phyloP scores from a whole-genome alignment of 345 rosid genomes.

The Sonneratia alba region DNA sequence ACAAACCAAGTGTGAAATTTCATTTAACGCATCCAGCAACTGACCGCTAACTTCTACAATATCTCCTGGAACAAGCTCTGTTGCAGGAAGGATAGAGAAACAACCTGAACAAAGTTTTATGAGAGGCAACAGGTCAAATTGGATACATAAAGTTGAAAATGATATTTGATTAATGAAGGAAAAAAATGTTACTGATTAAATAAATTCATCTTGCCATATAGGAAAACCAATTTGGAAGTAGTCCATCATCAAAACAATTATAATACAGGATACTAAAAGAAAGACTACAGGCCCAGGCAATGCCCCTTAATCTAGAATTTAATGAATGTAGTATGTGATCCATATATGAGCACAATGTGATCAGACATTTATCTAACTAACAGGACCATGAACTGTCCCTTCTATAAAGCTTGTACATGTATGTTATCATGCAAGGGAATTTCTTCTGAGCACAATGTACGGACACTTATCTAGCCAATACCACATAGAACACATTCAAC shows the following conservation, averaged over 20 bases:
- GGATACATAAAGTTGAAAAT: background rate
- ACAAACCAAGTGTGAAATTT: background rate
- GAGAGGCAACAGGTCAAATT: background rate
- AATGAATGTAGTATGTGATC: background rate
- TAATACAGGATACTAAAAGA: background rate
- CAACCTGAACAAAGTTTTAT: conserved; percentile 51
- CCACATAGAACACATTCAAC: background rate
- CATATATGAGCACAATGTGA: background rate
- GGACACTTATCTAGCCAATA: no score
- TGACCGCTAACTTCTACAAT: conserved; percentile 88
- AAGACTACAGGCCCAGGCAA: background rate
- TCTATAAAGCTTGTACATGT: no score
- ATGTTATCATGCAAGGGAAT: background rate
- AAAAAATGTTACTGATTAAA: background rate
- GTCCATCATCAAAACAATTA: background rate
- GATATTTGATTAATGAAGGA: background rate
- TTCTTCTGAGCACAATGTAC: background rate
- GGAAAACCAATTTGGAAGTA: background rate
- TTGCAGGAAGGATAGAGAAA: conserved; percentile 89
- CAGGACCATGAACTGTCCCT: background rate
- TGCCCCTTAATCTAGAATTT: background rate
- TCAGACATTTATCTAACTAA: no score
- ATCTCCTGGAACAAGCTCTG: conserved; percentile 97
- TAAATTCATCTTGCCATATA: background rate
- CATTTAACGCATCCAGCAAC: conserved; percentile 12